Percentiles rank a stretch among this genome's conserved stretches.
These are phyloP conservation scores for Solanum bukasovii DNA, from an alignment of 257 asterid genomes.

Conservation along the genomic window DNA sequence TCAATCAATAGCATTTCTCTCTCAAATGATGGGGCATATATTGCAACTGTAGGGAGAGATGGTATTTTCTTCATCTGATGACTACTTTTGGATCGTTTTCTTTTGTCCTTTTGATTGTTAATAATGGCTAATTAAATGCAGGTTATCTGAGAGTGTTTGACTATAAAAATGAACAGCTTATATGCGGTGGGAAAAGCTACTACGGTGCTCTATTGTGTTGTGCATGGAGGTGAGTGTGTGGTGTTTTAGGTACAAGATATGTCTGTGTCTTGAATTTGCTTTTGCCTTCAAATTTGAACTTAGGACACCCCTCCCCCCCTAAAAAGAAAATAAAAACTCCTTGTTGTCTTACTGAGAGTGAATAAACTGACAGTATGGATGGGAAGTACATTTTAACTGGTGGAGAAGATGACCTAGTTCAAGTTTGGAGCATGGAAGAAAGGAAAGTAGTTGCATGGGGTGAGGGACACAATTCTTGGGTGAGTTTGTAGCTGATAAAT, in stretches of 20 bases:
- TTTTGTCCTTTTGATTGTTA: background rate
- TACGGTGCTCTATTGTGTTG: constrained; percentile 95
- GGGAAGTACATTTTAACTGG: no score
- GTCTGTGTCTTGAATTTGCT: background rate
- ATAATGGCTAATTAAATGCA: constrained; percentile 17
- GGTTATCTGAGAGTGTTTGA: constrained; percentile 91
- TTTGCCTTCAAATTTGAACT: background rate
- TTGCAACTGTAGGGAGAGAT: constrained; percentile 90
- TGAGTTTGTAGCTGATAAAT: no score
- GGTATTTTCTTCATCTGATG: constrained; percentile 35
- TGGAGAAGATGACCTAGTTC: no score
- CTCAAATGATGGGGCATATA: constrained; percentile 66
- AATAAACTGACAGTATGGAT: constrained; percentile 66
- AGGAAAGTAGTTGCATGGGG: no score
- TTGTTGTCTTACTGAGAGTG: constrained; percentile 17
- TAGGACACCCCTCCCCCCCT: background rate
- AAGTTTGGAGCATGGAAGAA: no score
- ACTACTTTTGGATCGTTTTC: background rate
- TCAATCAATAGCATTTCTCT: constrained; percentile 69
- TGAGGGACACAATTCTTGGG: no score
- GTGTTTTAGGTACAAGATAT: background rate
- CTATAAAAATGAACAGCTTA: constrained; percentile 76
- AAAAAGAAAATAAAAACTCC: background rate
- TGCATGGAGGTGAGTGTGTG: constrained; percentile 77
- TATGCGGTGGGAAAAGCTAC: constrained; percentile 94